Percentiles rank a stretch among this genome's conserved stretches.
Conservation (phyloP, 345 rosid genomes). For the Syzygium grande region DNA sequence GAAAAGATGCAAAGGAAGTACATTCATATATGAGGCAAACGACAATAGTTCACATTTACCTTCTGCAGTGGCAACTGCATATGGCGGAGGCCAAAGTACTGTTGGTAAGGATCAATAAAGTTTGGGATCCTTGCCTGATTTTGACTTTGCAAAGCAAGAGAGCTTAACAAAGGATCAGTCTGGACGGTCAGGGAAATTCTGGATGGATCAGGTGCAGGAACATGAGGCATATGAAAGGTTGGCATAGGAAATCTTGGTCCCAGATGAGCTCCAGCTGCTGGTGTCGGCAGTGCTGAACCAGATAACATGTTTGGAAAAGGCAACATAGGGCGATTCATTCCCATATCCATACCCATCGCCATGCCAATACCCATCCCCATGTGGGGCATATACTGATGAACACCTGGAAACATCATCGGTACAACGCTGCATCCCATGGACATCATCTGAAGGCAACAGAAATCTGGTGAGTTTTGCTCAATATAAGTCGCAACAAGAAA, state of each 20-base stretch:
- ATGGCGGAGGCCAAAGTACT: constrained; percentile 43
- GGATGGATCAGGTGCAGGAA: constrained; percentile 44
- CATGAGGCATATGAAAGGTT: constrained; percentile 45
- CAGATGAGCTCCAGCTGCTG: constrained; percentile 45
- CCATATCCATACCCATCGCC: constrained; percentile 50
- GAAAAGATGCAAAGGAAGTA: neutral
- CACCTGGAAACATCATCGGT: constrained; percentile 67
- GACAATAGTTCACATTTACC: constrained; percentile 18
- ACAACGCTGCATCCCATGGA: constrained; percentile 82
- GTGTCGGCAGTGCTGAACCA: constrained; percentile 39
- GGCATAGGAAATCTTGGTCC: constrained; percentile 53
- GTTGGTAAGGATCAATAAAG: constrained; percentile 67
- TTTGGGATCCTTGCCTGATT: constrained; percentile 28
- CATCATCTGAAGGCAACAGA: constrained; percentile 50
- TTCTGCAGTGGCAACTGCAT: constrained; percentile 46
- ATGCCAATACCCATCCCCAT: constrained; percentile 52
- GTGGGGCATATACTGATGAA: constrained; percentile 28
- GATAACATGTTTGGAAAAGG: constrained; percentile 69
- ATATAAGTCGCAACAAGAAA: neutral
- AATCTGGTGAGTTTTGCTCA: constrained; percentile 25
- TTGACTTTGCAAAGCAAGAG: constrained; percentile 30
- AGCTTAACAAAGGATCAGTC: constrained; percentile 27
- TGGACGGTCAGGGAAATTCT: constrained; percentile 34
- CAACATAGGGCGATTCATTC: constrained; percentile 52
- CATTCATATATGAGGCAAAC: neutral